Evolutionary conservation across 805 yeast genomes (phyloP).

Genomic region (Monosporozyma unispora): DNA sequence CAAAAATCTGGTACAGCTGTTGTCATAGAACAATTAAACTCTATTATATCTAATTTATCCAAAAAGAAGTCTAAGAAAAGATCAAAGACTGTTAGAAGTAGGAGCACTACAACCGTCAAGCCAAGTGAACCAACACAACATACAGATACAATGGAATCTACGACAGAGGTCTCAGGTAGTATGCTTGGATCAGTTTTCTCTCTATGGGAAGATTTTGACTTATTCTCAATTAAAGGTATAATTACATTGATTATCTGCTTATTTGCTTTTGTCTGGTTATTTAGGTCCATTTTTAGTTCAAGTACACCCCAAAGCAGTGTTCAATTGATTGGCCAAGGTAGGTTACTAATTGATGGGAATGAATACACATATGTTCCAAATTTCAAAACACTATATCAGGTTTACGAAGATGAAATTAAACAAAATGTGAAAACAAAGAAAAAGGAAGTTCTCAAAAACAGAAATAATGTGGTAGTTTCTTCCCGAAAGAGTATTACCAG

Average conservation of each 20-base stretch:
- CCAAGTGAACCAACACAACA: neutral
- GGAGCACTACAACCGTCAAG: neutral
- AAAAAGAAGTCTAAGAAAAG: slow-evolving; percentile 6
- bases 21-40: slow-evolving; percentile 36
- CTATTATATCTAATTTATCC: slow-evolving; percentile 16
- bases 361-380: slow-evolving; percentile 36
- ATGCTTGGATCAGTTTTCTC: slow-evolving; percentile 3
- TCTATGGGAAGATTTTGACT: slow-evolving; percentile 11
- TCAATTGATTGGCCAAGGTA: slow-evolving; percentile 20
- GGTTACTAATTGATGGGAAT: slow-evolving; percentile 29
- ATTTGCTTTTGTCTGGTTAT: slow-evolving; percentile 7
- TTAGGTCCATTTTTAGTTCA: slow-evolving; percentile 6
- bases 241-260: slow-evolving; percentile 1
- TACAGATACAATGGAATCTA: neutral
- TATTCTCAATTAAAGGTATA: slow-evolving; percentile 15
- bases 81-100: slow-evolving; percentile 4
- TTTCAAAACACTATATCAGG: slow-evolving; percentile 30
- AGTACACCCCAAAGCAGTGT: slow-evolving; percentile 4
- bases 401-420: slow-evolving; percentile 25
- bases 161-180: neutral
- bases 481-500: slow-evolving; percentile 64
- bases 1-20: slow-evolving; percentile 50
- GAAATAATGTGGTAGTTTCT: slow-evolving; percentile 28
- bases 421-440: slow-evolving; percentile 3
- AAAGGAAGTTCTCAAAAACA: slow-evolving; percentile 8